Evolutionary conservation across 2,329 filamentous ascomycete genomes (phyloP), one percentile per base, ranked within the genome.

Genomic region (Chalaropsis ovoidea): DNA sequence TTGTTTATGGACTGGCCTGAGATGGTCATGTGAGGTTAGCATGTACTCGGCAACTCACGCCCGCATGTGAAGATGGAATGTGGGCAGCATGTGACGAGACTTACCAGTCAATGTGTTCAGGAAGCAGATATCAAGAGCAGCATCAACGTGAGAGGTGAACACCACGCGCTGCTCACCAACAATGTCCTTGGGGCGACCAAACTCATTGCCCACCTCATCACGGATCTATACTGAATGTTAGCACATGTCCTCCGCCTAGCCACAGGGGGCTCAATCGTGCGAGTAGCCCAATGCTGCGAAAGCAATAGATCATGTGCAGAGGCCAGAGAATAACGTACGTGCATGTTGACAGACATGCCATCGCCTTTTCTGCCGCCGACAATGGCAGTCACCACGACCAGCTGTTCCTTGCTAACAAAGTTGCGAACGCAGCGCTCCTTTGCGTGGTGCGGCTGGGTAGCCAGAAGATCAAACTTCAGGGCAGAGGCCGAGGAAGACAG

Each of bases 61-160:
- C 45, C 19, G 7, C 22, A 41, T 24, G 2, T 54, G 42, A 10
- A 11, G 31, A 56, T 24, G 35, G 31, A 10, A 19, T 24, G 39
- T 58, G 47, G 15, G 61, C 4, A n/a, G 7, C 47, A 27, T 52
- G 47, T 52, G 47, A 15, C 22, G 7, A 7, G 10, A 49, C 86
- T 70, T 83, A 93, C 82, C 81, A 61, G 83, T 82, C 69, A 91
- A 80, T 72, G 86, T 76, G 76, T 96, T 97, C 77, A 95, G 89
- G 74, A 96, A 95, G 82, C 93, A 99, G 63, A 99, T 90, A 73
- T 97, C 93, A 73, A 99, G 96, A 10, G 90, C 89, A 42, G 90
- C 89, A 76, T 97, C 92, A 63, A 87, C 86, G 75, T 94, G 89
- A 45, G 92, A 90, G 61, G 93, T 97, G 76, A 99, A 99, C 62